phyloP scores from a whole-genome alignment of 1,284 basidiomycete species.

The Apiotrichum mycotoxinovorans region DNA sequence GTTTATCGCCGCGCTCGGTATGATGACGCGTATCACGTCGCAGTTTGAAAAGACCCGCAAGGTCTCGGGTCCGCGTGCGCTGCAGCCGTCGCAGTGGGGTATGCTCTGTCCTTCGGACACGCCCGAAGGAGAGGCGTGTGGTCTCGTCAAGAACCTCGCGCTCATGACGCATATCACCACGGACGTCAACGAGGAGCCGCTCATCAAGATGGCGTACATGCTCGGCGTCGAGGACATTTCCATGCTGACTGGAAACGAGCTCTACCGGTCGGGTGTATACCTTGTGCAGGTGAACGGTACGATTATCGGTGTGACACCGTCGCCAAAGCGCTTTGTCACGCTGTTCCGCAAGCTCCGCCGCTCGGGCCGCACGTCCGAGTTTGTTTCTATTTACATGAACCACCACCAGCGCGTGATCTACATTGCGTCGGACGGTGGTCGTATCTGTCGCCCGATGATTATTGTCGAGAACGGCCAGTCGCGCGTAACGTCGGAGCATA shows the following conservation, averaged over 20 bases:
- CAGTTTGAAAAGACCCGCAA: slow-evolving; percentile 99
- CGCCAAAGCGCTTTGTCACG: slow-evolving; percentile 78
- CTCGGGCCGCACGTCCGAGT: slow-evolving; percentile 89
- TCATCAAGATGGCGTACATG: slow-evolving; percentile 84
- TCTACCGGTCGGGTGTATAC: slow-evolving; percentile 86
- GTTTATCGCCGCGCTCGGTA: slow-evolving; percentile 96
- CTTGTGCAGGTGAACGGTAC: slow-evolving; percentile 97
- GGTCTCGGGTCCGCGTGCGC: slow-evolving; percentile 92
- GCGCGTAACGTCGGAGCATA: slow-evolving; percentile 76
- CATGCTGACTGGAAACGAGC: slow-evolving; percentile 88
- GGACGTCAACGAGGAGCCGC: slow-evolving; percentile 94
- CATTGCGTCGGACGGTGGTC: slow-evolving; percentile 94
- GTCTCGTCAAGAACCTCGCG: slow-evolving; percentile 96
- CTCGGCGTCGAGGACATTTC: slow-evolving; percentile 96
- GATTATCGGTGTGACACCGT: slow-evolving; percentile 87
- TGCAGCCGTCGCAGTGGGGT: slow-evolving; percentile 99
- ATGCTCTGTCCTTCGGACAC: slow-evolving; percentile 98
- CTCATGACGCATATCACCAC: slow-evolving; percentile 99
- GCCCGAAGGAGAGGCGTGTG: slow-evolving; percentile 98
- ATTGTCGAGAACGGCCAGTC: slow-evolving; percentile 85
- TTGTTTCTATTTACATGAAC: slow-evolving; percentile 96
- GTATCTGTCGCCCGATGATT: slow-evolving; percentile 97
- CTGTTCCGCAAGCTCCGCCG: slow-evolving; percentile 90
- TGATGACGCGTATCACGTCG: slow-evolving; percentile 99
- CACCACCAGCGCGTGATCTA: slow-evolving; percentile 92